Conservation (phyloP, 306 rosid species). For the Phaseolus lunatus region DNA sequence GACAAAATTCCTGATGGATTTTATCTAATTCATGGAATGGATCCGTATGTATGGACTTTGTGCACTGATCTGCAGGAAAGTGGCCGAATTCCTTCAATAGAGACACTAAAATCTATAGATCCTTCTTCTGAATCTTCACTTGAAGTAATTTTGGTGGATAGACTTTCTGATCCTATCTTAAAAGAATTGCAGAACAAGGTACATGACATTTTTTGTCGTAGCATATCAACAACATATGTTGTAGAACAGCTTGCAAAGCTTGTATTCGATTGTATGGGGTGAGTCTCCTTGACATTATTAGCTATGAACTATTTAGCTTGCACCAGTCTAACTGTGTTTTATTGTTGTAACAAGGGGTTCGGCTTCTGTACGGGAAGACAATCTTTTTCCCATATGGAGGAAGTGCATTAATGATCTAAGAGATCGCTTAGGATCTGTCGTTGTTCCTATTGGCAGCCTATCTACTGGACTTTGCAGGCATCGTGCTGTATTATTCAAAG, state of each 20-base stretch:
- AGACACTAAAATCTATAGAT: constrained; percentile 72
- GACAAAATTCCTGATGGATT: constrained; percentile 94
- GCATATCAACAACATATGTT: constrained; percentile 80
- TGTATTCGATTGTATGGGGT: constrained; percentile 93
- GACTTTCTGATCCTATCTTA: constrained; percentile 74
- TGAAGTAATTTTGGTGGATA: constrained; percentile 89
- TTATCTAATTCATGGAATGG: constrained; percentile 88
- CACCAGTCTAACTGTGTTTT: constrained; percentile 54
- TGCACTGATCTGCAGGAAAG: constrained; percentile 88
- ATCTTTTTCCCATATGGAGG: constrained; percentile 72
- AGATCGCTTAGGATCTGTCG: constrained; percentile 90
- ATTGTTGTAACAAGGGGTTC: constrained; percentile 84
- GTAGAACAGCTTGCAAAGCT: constrained; percentile 93
- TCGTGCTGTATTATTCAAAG: constrained; percentile 94
- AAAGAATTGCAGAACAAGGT: constrained; percentile 84
- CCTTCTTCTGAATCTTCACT: constrained; percentile 66
- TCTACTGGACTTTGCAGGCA: constrained; percentile 95
- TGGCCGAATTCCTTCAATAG: constrained; percentile 91
- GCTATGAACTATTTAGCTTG: constrained; percentile 41
- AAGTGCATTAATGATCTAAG: constrained; percentile 81
- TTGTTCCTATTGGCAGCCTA: constrained; percentile 94
- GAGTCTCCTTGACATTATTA: constrained; percentile 54
- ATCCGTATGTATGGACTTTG: constrained; percentile 87
- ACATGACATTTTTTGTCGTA: constrained; percentile 63
- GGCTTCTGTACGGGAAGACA: constrained; percentile 77